These are phyloP conservation scores for Sclerotiophoma versabilis DNA, from an alignment of 2,329 filamentous ascomycete species.

Conservation along the genomic window DNA sequence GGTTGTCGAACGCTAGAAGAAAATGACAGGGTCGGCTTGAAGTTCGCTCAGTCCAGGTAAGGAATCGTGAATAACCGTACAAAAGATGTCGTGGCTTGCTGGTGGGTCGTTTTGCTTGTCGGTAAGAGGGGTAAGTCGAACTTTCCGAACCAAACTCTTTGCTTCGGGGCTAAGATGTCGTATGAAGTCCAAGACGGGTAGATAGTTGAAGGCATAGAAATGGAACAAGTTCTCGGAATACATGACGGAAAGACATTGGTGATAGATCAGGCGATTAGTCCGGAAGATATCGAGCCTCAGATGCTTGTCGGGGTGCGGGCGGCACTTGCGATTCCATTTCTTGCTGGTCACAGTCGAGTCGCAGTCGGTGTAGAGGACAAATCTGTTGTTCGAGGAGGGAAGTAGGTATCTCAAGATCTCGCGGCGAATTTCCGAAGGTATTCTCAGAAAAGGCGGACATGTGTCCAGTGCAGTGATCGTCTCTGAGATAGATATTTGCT, in stretches of 20 bases:
- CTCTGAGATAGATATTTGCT: conserved; percentile 47
- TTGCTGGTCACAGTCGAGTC: conserved; percentile 49
- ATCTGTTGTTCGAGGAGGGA: conserved; percentile 50
- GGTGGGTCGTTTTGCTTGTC: conserved; percentile 46
- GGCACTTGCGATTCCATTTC: conserved; percentile 46
- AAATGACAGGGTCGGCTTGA: conserved; percentile 47
- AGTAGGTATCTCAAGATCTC: conserved; percentile 50
- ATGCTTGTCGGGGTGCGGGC: conserved; percentile 43
- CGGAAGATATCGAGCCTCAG: conserved; percentile 46
- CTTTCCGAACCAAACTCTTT: conserved; percentile 47
- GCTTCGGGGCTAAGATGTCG: conserved; percentile 49
- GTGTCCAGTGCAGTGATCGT: conserved; percentile 47
- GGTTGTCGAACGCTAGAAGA: conserved; percentile 35
- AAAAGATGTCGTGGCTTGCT: conserved; percentile 46
- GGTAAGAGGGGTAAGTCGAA: conserved; percentile 47
- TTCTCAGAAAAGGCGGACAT: conserved; percentile 47
- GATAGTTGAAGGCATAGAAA: conserved; percentile 50
- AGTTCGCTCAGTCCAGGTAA: conserved; percentile 46
- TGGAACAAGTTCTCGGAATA: conserved; percentile 51
- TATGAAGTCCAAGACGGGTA: conserved; percentile 51
- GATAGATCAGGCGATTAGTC: conserved; percentile 48
- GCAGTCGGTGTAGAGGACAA: conserved; percentile 56
- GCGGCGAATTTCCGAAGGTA: conserved; percentile 49
- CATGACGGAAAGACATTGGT: conserved; percentile 49
- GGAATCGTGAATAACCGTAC: conserved; percentile 49